Conservation (phyloP, 2,329 filamentous ascomycete genomes). For the Arthrobotrys sphaeroides region DNA sequence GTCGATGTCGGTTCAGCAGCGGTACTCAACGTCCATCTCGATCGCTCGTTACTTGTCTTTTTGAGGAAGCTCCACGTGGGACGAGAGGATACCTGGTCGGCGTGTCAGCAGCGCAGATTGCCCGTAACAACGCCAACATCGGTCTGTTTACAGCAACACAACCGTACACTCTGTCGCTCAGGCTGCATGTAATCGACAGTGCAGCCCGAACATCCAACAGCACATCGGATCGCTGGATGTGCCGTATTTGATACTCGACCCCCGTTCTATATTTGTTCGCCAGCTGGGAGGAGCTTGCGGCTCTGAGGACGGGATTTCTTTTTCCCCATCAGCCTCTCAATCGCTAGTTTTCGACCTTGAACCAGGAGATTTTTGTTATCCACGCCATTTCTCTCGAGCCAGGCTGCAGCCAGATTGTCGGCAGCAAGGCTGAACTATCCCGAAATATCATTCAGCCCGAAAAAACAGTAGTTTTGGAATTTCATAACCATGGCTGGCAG, state of each 20-base stretch:
- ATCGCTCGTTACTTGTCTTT: conserved; percentile 18
- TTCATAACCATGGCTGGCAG: conserved; percentile 18
- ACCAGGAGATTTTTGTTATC: background rate
- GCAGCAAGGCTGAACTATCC: background rate
- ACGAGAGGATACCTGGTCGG: background rate
- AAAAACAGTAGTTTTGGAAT: background rate
- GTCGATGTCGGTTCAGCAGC: conserved; percentile 7
- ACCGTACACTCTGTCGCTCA: background rate
- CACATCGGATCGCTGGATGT: background rate
- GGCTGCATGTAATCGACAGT: no score
- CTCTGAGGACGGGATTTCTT: background rate
- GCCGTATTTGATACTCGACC: background rate
- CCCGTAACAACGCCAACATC: conserved; percentile 36
- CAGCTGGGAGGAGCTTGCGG: background rate
- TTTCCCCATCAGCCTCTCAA: background rate
- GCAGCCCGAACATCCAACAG: background rate
- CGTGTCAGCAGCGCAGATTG: conserved; percentile 19
- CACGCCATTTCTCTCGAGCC: conserved; percentile 7
- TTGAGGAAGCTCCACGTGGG: background rate
- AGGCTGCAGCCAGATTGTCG: background rate
- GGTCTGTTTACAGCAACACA: conserved; percentile 53
- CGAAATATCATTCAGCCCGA: background rate
- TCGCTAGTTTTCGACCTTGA: background rate
- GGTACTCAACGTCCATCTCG: background rate
- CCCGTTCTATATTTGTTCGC: background rate